Percentiles rank a stretch among this genome's conserved stretches.
Conservation (phyloP, 2,329 filamentous ascomycete species). For the Diaporthe citri region DNA sequence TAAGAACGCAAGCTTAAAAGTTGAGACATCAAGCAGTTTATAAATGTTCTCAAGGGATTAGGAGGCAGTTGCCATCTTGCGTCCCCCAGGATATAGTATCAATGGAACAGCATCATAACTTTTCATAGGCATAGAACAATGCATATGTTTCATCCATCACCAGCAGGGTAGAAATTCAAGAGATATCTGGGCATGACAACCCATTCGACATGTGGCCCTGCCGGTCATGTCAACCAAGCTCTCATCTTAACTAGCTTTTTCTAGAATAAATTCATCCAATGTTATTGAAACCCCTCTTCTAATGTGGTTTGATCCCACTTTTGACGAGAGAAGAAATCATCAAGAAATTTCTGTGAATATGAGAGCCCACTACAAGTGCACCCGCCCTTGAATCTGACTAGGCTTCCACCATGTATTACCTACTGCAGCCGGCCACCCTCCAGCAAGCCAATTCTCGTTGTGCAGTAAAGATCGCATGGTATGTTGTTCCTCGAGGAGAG, state of each 20-base stretch:
- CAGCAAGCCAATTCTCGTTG: too few species aligned
- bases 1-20: not conserved
- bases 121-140: not conserved
- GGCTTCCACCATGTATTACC: not conserved
- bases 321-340: not conserved
- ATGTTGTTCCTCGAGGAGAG: not conserved
- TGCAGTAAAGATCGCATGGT: too few species aligned
- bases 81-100: not conserved
- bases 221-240: not conserved
- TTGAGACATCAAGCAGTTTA: not conserved
- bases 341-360: not conserved
- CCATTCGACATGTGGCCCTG: not conserved
- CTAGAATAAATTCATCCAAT: not conserved
- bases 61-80: not conserved
- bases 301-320: not conserved
- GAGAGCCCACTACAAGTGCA: not conserved
- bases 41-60: not conserved
- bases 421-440: too few species aligned
- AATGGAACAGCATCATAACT: not conserved
- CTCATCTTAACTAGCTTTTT: not conserved
- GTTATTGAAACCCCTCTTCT: not conserved
- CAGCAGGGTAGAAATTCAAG: not conserved
- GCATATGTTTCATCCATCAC: not conserved
- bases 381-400: not conserved
- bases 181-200: not conserved